Conservation (phyloP, 192 early-diverging fungal species). For the Mortierella claussenii region DNA sequence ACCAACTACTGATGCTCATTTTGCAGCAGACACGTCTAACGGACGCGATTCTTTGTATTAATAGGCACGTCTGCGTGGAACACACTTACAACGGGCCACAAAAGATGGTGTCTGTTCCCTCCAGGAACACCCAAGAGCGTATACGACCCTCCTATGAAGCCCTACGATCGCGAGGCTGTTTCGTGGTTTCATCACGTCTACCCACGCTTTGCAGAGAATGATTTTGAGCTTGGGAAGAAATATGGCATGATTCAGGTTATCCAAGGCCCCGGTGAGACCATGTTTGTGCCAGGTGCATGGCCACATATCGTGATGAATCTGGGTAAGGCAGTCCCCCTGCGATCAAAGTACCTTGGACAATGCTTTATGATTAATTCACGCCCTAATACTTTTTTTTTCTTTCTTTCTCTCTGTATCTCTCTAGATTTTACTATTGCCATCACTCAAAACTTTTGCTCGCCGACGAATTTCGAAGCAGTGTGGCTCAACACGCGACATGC, state of each 20-base stretch:
- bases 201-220: conserved; percentile 58
- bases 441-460: conserved; percentile 84
- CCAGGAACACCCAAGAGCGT: conserved; percentile 68
- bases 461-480: conserved; percentile 73
- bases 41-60: too few species aligned
- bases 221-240: conserved; percentile 63
- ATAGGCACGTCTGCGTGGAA: conserved; percentile 86
- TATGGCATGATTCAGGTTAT: conserved; percentile 76
- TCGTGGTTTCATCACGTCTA: conserved; percentile 78
- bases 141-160: conserved; percentile 66
- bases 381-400: conserved; percentile 6
- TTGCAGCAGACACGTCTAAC: too few species aligned
- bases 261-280: conserved; percentile 81
- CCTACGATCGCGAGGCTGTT: conserved; percentile 75
- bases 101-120: conserved; percentile 84
- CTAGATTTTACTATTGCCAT: conserved; percentile 80
- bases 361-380: background rate
- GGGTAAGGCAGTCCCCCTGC: conserved; percentile 42
- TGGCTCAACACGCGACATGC: conserved; percentile 70
- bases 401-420: conserved; percentile 3
- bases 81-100: conserved; percentile 73
- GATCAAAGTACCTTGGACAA: background rate
- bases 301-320: conserved; percentile 84
- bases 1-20: too few species aligned
- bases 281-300: conserved; percentile 88